Evolutionary conservation across 164 flowering plant genomes (phyloP).

Genomic region (Houttuynia cordata): DNA sequence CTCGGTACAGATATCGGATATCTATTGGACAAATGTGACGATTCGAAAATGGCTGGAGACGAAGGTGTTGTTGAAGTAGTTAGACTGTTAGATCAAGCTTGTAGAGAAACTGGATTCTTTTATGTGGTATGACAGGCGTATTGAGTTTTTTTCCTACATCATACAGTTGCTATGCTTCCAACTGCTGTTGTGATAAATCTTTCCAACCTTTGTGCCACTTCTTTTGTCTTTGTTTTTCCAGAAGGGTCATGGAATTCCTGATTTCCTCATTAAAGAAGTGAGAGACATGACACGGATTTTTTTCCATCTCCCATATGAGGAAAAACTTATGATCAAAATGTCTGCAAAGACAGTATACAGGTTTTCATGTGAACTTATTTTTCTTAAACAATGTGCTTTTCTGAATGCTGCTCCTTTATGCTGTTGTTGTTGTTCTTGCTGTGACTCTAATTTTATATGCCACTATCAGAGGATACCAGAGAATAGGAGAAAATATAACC

Average conservation of each 20-base stretch:
- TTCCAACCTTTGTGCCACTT: background rate
- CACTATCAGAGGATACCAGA: slow-evolving; percentile 80
- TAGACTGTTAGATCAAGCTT: slow-evolving; percentile 56
- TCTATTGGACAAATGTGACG: slow-evolving; percentile 56
- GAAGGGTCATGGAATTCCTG: slow-evolving; percentile 91
- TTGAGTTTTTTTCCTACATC: background rate
- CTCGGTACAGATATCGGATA: slow-evolving; percentile 50
- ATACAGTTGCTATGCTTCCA: background rate
- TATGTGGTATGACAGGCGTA: slow-evolving; percentile 51
- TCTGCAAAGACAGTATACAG: slow-evolving; percentile 68
- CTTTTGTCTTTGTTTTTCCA: slow-evolving; percentile 17
- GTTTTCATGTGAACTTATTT: slow-evolving; percentile 15
- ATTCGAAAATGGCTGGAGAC: slow-evolving; percentile 52
- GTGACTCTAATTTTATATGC: slow-evolving; percentile 1
- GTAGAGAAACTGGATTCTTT: slow-evolving; percentile 81
- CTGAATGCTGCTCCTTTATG: background rate
- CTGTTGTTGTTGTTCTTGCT: slow-evolving; percentile 1
- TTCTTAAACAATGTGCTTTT: background rate
- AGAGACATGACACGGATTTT: slow-evolving; percentile 39
- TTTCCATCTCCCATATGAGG: slow-evolving; percentile 61
- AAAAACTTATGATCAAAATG: slow-evolving; percentile 76
- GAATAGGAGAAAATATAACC: slow-evolving; percentile 79
- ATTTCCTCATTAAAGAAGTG: slow-evolving; percentile 56
- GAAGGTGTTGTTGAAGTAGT: slow-evolving; percentile 53
- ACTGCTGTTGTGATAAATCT: background rate